Percentiles rank a stretch among this genome's conserved stretches.
phyloP scores from a whole-genome alignment of 495 filamentous ascomycete species.

The Clavariopsis aquatica region DNA sequence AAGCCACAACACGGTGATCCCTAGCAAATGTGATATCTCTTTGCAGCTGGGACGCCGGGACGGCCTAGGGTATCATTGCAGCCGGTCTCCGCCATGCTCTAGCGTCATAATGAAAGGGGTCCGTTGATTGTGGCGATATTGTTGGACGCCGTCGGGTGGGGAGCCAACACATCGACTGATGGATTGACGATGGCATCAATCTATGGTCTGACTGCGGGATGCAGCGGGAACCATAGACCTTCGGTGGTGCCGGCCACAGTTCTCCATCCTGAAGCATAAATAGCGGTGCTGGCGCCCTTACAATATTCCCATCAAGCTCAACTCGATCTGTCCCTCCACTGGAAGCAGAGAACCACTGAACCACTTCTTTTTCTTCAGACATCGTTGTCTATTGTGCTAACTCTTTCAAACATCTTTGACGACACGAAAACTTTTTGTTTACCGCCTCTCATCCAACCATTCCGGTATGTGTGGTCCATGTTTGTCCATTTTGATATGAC shows the following conservation, averaged over 20 bases:
- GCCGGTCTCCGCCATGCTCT: slow-evolving; percentile 33
- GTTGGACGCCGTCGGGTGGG: slow-evolving; percentile 39
- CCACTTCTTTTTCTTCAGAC: slow-evolving; percentile 31
- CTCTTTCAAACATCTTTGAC: slow-evolving; percentile 27
- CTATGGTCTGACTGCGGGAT: slow-evolving; percentile 29
- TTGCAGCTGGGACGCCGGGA: slow-evolving; percentile 36
- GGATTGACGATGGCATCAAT: slow-evolving; percentile 34
- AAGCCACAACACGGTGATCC: slow-evolving; percentile 40
- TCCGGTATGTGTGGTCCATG: slow-evolving; percentile 23
- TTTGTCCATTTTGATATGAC: slow-evolving; percentile 22
- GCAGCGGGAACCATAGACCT: slow-evolving; percentile 25
- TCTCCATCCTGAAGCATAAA: slow-evolving; percentile 37
- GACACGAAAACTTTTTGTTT: slow-evolving; percentile 3
- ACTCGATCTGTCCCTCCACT: slow-evolving; percentile 20
- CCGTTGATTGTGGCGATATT: slow-evolving; percentile 40
- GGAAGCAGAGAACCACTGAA: slow-evolving; percentile 21
- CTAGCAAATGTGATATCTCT: slow-evolving; percentile 40
- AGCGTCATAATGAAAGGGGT: slow-evolving; percentile 37
- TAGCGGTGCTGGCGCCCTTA: slow-evolving; percentile 30
- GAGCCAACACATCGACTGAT: slow-evolving; percentile 37
- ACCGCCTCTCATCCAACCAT: slow-evolving; percentile 33
- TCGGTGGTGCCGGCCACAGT: slow-evolving; percentile 8
- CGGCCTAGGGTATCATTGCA: slow-evolving; percentile 42
- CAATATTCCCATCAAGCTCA: slow-evolving; percentile 34
- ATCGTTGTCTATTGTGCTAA: slow-evolving; percentile 26